Evolutionary conservation across 2,329 filamentous ascomycete species (phyloP).

Genomic region (Hymenoscyphus albidus): DNA sequence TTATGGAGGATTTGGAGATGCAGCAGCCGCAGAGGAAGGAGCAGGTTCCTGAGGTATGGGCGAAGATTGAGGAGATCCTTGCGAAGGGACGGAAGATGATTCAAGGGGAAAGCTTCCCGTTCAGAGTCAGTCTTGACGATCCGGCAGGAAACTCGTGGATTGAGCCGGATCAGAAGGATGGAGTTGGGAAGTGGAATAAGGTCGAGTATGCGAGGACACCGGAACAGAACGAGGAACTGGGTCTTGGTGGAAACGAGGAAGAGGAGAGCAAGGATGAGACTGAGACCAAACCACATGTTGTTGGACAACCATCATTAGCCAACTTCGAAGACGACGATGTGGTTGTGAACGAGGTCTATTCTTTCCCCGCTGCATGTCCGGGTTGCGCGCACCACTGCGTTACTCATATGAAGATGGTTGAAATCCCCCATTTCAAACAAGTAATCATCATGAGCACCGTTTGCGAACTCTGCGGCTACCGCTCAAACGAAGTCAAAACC

Average conservation of each 20-base stretch:
- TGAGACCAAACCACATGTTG: constrained; percentile 45
- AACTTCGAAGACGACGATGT: constrained; percentile 65
- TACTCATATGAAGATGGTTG: constrained; percentile 98
- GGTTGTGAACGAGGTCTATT: constrained; percentile 86
- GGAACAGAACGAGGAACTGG: constrained; percentile 83
- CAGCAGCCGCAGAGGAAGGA: constrained; percentile 81
- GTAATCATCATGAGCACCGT: constrained; percentile 94
- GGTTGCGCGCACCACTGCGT: constrained; percentile 82
- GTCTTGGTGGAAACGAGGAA: constrained; percentile 63
- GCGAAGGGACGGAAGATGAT: constrained; percentile 72
- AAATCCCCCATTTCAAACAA: constrained; percentile 97
- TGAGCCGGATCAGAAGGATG: constrained; percentile 75
- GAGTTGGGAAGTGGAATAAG: constrained; percentile 84
- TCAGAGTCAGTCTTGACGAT: constrained; percentile 85
- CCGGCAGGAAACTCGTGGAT: constrained; percentile 96
- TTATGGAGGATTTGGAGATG: constrained; percentile 75
- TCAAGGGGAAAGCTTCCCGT: constrained; percentile 73
- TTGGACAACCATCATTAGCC: constrained; percentile 40
- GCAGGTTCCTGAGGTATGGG: constrained; percentile 71
- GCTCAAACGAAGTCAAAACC: constrained; percentile 96
- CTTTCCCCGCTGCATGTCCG: constrained; percentile 86
- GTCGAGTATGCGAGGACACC: constrained; percentile 76
- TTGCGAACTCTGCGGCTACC: constrained; percentile 88
- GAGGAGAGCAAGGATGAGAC: constrained; percentile 47
- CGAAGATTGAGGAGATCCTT: constrained; percentile 75